Evolutionary conservation across 2,329 filamentous ascomycete species (phyloP).

Genomic region (Aspergillus sp.): DNA sequence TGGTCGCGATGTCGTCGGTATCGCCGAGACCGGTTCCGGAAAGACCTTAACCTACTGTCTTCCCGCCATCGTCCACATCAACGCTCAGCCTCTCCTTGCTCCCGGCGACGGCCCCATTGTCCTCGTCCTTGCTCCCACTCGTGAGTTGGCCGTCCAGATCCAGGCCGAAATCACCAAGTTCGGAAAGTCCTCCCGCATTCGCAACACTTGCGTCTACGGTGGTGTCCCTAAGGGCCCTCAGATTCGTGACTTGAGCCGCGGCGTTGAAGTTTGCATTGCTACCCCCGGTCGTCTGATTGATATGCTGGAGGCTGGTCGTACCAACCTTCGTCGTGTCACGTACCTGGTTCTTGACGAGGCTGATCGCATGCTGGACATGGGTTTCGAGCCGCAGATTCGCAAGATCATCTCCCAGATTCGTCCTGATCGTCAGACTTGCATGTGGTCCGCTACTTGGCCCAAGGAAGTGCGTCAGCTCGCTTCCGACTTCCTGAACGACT

Average conservation of each 20-base stretch:
- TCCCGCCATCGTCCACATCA: conserved; percentile 98
- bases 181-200: conserved; percentile 93
- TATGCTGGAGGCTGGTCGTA: conserved; percentile 97
- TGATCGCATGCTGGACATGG: conserved; percentile 99
- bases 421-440: conserved; percentile 96
- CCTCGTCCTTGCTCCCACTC: conserved; percentile 90
- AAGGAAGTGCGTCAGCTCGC: conserved; percentile 95
- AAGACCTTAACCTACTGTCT: conserved; percentile 99
- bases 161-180: conserved; percentile 99
- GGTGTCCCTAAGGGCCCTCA: conserved; percentile 98
- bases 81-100: conserved; percentile 92
- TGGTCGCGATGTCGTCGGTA: conserved; percentile 96
- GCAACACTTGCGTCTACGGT: conserved; percentile 98
- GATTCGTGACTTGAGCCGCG: conserved; percentile 89
- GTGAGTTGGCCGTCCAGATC: conserved; percentile 97
- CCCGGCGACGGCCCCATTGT: conserved; percentile 96
- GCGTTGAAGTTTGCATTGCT: conserved; percentile 98
- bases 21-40: conserved; percentile 97
- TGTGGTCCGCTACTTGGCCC: conserved; percentile 99
- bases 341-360: conserved; percentile 98
- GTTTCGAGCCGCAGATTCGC: conserved; percentile 98
- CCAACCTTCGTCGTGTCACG: conserved; percentile 94
- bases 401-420: conserved; percentile 98
- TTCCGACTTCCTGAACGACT: conserved; percentile 86
- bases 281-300: conserved; percentile 97